These are phyloP conservation scores for Magnusiomyces magnusii DNA, from an alignment of 1,139 yeast species.

Conservation along the genomic window DNA sequence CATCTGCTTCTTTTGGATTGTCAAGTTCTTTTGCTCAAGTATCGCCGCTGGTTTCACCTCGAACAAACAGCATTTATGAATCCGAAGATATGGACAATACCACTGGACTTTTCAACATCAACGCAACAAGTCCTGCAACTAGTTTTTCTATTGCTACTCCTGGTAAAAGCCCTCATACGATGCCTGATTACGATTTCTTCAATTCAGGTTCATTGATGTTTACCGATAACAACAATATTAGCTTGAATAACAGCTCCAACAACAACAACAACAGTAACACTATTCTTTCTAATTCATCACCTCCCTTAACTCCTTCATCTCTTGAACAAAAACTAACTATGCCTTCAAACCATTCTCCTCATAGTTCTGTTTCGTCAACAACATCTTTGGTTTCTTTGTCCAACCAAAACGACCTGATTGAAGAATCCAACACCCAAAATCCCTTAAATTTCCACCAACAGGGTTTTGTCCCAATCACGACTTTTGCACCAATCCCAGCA, in stretches of 20 bases:
- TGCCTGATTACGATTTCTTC: not conserved
- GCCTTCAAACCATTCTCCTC: not conserved
- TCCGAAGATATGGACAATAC: not conserved
- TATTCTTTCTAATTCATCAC: not conserved
- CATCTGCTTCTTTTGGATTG: not conserved
- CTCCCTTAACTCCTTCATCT: not conserved
- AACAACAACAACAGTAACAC: not conserved
- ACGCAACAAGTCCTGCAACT: not conserved
- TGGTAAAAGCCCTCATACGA: not conserved
- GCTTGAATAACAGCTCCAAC: not conserved
- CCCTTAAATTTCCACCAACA: not conserved
- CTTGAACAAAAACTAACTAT: not conserved
- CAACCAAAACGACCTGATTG: not conserved
- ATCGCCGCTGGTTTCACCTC: not conserved
- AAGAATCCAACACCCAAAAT: not conserved
- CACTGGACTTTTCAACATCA: not conserved
- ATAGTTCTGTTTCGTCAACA: not conserved
- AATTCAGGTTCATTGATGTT: not conserved
- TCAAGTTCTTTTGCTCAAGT: not conserved
- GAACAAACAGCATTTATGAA: not conserved
- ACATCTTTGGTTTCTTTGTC: not conserved
- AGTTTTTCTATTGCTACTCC: not conserved
- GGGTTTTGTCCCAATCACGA: not conserved
- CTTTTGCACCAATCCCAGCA: not conserved
- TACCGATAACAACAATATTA: not conserved